phyloP scores from a whole-genome alignment of 2,329 filamentous ascomycete species.

The Xylariales sp. region DNA sequence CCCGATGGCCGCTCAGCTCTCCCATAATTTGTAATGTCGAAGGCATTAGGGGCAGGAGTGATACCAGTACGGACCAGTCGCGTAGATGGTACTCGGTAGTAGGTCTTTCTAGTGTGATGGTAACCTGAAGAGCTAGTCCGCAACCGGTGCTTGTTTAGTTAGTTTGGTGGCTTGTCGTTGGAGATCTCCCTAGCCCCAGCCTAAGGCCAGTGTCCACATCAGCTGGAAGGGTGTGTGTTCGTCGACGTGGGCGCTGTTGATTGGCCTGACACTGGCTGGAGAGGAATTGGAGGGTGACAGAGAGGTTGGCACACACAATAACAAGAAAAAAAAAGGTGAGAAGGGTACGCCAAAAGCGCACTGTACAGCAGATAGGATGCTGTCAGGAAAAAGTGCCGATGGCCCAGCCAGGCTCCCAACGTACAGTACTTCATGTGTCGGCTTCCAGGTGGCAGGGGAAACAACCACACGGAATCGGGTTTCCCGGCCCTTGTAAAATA shows the following conservation, averaged over 20 bases:
- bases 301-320: constrained; percentile 47
- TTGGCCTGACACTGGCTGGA: constrained; percentile 46
- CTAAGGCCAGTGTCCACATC: constrained; percentile 43
- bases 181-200: constrained; percentile 43
- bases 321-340: constrained; percentile 33
- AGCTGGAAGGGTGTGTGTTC: constrained; percentile 45
- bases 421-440: constrained; percentile 15
- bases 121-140: constrained; percentile 30
- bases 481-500: constrained; percentile 34
- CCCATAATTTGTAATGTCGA: constrained; percentile 32
- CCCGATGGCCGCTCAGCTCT: constrained; percentile 18
- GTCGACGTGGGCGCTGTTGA: constrained; percentile 51
- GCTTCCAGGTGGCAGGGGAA: constrained; percentile 26
- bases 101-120: constrained; percentile 20
- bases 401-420: constrained; percentile 33
- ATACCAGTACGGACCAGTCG: background rate
- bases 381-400: constrained; percentile 42
- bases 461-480: constrained; percentile 28
- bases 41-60: constrained; percentile 5
- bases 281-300: constrained; percentile 46
- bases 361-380: constrained; percentile 34
- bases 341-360: constrained; percentile 36
- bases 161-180: constrained; percentile 38
- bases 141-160: constrained; percentile 45
- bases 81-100: constrained; percentile 7